Evolutionary conservation across 805 yeast species (phyloP), one percentile per base, ranked within the genome.

Genomic region (Candida mattraensis): DNA sequence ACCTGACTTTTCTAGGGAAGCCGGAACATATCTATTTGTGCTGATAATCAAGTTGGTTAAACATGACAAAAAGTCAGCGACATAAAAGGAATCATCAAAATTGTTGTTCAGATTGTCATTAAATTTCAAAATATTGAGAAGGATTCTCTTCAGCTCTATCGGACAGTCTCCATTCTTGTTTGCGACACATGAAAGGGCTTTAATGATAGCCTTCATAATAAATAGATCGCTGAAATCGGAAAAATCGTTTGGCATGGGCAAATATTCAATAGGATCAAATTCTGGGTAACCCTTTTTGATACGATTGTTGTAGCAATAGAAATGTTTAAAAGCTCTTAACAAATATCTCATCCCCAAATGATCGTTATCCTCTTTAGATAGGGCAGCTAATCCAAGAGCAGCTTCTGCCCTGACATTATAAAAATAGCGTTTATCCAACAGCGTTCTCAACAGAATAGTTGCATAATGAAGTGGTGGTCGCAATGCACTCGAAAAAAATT

Each of bases 321-420:
- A 54, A 14, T 66, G 62, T 44, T 77, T 81, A 56, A 78, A 87
- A 0, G 87, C 84, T 50, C 73, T 76, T 25, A 87, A 60, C 34
- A 93, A 66, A 54, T 86, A 91, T 26, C 67, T 69, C 48, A 83
- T 68, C 0, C 98, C 98, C 18, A 83, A 65, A 56, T 74, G 85
- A n/a, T 71, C 70, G 25, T 76, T 69, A 9, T 74, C 76, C 22
- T 73, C 74, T 16, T 65, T 75, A 0, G 95, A 82, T 34, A 78
- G 69, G n/a, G 61, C 70, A 0, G 89, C 82, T 27, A 93, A 66
- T 0, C 93, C 93, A 29, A 64, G 59, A 1, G 95, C 94, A 1
- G 99, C 97, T 38, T 87, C 94, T 12, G 79, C 72, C 39, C 99
- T 69, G 1, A 93, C 78, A 3, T 97, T 97, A 59, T 86, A 88